phyloP scores from a whole-genome alignment of 345 rosid species.

The Corchorus olitorius region DNA sequence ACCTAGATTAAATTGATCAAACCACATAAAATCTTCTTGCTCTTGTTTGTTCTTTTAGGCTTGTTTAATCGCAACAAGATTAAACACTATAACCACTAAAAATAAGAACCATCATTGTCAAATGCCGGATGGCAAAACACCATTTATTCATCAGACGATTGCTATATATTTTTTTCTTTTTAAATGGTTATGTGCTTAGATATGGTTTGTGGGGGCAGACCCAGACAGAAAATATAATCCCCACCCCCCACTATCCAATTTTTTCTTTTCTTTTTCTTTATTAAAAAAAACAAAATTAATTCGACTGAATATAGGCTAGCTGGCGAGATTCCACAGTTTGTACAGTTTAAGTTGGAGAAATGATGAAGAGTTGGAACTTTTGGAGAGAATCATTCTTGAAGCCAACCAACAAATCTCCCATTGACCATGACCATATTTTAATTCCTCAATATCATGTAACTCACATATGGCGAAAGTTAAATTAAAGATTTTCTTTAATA shows the following conservation, averaged over 20 bases:
- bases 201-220: neutral
- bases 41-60: too few relatives aligned
- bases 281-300: neutral
- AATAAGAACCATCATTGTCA: too few relatives aligned
- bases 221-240: neutral
- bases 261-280: neutral
- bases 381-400: conserved; percentile 5
- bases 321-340: neutral
- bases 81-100: too few relatives aligned
- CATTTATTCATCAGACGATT: too few relatives aligned
- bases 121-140: too few relatives aligned
- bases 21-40: too few relatives aligned
- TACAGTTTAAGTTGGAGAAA: neutral
- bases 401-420: neutral
- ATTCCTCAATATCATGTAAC: neutral
- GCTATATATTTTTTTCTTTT: too few relatives aligned
- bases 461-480: neutral
- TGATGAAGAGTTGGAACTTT: neutral
- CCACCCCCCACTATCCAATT: neutral
- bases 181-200: neutral
- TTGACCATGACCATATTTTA: neutral
- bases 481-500: neutral
- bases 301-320: neutral
- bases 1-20: too few relatives aligned
- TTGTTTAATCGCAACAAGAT: too few relatives aligned